A percentile compares a stretch with the other conserved stretches of the same genome.
These are phyloP conservation scores for Tricladium varicosporioides DNA, from an alignment of 2,329 filamentous ascomycete species.

Conservation along the genomic window DNA sequence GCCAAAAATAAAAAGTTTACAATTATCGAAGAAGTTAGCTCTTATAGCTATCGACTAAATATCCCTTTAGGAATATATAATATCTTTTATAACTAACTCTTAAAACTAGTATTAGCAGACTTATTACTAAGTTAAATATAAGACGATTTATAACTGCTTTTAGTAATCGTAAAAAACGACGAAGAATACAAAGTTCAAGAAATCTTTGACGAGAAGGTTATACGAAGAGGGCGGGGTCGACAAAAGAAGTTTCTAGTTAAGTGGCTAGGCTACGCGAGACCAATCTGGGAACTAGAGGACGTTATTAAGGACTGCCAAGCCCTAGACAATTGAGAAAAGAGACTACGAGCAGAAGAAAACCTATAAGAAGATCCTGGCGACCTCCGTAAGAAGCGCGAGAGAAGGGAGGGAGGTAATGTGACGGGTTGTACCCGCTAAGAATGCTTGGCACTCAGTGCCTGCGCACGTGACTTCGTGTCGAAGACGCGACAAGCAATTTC, in stretches of 20 bases:
- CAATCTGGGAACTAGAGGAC: neutral
- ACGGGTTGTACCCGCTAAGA: too few relatives aligned
- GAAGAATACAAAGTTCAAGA: neutral
- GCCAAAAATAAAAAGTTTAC: neutral
- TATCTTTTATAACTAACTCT: neutral
- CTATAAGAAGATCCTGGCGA: neutral
- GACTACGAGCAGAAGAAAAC: neutral
- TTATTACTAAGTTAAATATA: neutral
- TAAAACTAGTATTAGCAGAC: neutral
- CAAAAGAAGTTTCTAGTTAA: neutral
- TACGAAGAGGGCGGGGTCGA: too few relatives aligned
- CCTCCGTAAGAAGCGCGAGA: neutral
- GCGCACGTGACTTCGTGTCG: too few relatives aligned
- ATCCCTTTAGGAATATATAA: neutral
- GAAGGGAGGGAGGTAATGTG: neutral
- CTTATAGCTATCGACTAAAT: conserved; percentile 3
- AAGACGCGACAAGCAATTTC: too few relatives aligned
- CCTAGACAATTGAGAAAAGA: neutral
- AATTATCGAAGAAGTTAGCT: neutral
- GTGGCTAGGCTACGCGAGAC: neutral
- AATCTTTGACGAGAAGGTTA: neutral
- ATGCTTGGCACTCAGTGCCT: too few relatives aligned
- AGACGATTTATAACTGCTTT: neutral
- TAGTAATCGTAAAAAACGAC: neutral
- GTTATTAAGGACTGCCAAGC: neutral